A percentile compares a stretch with the other conserved stretches of the same genome.
These are phyloP conservation scores for Backusella tuberculispora DNA, from an alignment of 192 early-diverging fungal species.

Conservation along the genomic window DNA sequence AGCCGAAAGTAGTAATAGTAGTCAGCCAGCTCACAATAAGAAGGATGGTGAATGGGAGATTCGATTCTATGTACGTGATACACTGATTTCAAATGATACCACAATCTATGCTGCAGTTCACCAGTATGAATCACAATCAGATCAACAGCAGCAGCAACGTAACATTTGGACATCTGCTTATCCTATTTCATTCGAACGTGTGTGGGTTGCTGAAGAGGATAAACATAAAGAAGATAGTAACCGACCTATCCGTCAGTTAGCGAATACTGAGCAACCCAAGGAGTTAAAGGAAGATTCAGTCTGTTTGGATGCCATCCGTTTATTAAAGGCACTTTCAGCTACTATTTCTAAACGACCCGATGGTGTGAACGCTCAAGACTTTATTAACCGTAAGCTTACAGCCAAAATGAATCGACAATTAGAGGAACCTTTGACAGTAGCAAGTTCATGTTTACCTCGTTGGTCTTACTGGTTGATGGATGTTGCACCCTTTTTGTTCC, in stretches of 20 bases:
- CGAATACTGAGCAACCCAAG: neutral
- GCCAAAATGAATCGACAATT: conserved; percentile 88
- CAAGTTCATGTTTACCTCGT: conserved; percentile 72
- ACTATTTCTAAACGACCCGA: conserved; percentile 43
- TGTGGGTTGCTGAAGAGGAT: conserved; percentile 32
- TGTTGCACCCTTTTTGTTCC: conserved; percentile 78
- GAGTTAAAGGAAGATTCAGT: neutral
- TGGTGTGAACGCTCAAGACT: conserved; percentile 43
- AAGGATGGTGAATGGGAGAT: conserved; percentile 53
- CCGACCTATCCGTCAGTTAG: conserved; percentile 1
- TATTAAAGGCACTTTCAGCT: conserved; percentile 47
- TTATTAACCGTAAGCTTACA: conserved; percentile 80
- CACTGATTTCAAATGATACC: conserved; percentile 48
- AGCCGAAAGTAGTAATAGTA: neutral
- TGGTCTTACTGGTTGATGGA: conserved; percentile 73
- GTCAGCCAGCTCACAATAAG: conserved; percentile 28
- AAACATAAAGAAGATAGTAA: neutral
- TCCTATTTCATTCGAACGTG: conserved; percentile 57
- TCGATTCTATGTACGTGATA: conserved; percentile 59
- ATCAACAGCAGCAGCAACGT: conserved; percentile 3
- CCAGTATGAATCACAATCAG: conserved; percentile 46
- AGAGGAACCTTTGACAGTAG: conserved; percentile 89
- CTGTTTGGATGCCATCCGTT: conserved; percentile 40
- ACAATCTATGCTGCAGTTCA: conserved; percentile 76
- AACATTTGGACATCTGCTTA: conserved; percentile 64